These are phyloP conservation scores for Fomitopsis pulvina DNA, from an alignment of 768 basidiomycete genomes.

Conservation along the genomic window DNA sequence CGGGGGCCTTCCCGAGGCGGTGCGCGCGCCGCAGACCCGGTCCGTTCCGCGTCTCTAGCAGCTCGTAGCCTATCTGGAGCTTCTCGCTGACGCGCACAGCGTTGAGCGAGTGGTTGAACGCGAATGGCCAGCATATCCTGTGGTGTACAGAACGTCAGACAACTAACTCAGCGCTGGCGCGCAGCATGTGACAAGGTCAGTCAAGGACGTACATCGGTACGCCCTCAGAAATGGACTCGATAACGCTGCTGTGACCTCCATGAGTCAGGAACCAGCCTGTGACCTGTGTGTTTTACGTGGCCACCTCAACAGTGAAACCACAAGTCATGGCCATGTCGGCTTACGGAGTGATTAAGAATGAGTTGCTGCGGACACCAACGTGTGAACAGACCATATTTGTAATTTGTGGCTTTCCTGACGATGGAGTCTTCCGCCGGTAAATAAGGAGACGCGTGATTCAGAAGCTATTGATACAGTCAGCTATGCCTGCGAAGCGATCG, in stretches of 20 bases:
- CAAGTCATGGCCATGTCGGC: neutral
- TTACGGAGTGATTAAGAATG: constrained; percentile 15
- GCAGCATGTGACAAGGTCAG: neutral
- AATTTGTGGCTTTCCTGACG: constrained; percentile 6
- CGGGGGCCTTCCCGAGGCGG: constrained; percentile 12
- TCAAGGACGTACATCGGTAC: constrained; percentile 14
- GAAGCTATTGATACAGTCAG: constrained; percentile 3
- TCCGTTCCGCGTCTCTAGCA: constrained; percentile 21
- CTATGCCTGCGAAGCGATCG: neutral
- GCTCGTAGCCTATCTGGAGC: constrained; percentile 21
- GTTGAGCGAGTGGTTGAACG: constrained; percentile 19
- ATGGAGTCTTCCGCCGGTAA: constrained; percentile 8
- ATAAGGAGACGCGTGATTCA: constrained; percentile 11
- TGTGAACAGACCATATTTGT: constrained; percentile 13
- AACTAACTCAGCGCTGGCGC: neutral
- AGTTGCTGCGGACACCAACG: constrained; percentile 18
- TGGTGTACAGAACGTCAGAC: neutral
- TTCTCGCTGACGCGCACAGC: constrained; percentile 15
- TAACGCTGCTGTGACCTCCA: constrained; percentile 13
- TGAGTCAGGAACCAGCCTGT: constrained; percentile 13
- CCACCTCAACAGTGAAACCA: too few species aligned
- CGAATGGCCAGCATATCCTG: constrained; percentile 25
- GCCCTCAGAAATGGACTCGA: constrained; percentile 13
- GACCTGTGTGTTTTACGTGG: neutral
- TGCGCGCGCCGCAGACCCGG: constrained; percentile 11